These are phyloP conservation scores for Styphnolobium japonicum DNA, from an alignment of 306 rosid genomes.

Conservation along the genomic window DNA sequence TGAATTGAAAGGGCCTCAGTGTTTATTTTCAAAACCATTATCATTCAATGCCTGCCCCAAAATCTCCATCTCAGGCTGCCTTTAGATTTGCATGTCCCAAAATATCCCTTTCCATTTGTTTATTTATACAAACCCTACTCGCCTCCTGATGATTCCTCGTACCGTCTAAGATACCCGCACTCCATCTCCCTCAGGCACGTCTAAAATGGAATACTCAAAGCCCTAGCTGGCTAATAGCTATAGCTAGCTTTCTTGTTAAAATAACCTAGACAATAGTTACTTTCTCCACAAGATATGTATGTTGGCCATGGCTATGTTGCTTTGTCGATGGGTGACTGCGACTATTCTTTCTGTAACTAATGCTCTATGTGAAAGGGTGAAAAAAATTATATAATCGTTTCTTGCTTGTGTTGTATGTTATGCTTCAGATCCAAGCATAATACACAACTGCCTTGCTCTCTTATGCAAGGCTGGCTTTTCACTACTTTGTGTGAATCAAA, in stretches of 20 bases:
- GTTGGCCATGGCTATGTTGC: neutral
- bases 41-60: slow-evolving; percentile 36
- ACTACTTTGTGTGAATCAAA: neutral
- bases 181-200: neutral
- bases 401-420: neutral
- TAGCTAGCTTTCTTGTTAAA: neutral
- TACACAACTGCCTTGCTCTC: neutral
- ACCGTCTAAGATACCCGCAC: neutral
- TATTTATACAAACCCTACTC: neutral
- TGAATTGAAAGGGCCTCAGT: slow-evolving; percentile 32
- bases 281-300: neutral
- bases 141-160: slow-evolving; percentile 23
- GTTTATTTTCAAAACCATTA: slow-evolving; percentile 23
- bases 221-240: neutral
- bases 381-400: neutral
- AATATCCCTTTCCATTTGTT: neutral
- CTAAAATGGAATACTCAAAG: neutral
- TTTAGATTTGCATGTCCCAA: slow-evolving; percentile 47
- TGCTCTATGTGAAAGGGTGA: neutral
- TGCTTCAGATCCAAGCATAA: neutral
- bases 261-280: neutral
- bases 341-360: neutral
- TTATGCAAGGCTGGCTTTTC: neutral
- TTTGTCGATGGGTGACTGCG: neutral
- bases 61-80: slow-evolving; percentile 36